phyloP scores from a whole-genome alignment of 768 basidiomycete species.

The Mycena crocata region DNA sequence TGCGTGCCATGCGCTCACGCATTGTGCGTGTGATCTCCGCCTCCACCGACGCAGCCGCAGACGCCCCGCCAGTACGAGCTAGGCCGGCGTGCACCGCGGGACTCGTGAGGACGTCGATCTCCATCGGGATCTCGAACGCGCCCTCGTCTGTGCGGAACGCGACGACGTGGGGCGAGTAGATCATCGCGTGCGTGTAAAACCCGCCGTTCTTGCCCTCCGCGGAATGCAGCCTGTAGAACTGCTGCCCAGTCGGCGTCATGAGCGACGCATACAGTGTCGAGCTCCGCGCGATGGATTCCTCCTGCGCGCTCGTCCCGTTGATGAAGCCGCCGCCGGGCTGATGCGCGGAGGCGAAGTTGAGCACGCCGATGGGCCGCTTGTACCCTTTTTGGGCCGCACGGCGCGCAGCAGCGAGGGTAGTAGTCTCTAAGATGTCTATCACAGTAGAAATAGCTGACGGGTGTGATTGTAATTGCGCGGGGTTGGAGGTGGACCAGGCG shows the following conservation, averaged over 20 bases:
- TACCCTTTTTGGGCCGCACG: constrained; percentile 31
- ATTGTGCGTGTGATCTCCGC: constrained; percentile 63
- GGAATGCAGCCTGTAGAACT: constrained; percentile 73
- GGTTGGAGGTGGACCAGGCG: constrained; percentile 52
- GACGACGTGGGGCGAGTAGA: constrained; percentile 74
- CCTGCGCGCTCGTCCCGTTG: constrained; percentile 79
- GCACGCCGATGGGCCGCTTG: constrained; percentile 62
- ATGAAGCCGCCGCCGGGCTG: constrained; percentile 76
- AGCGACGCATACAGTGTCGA: constrained; percentile 78
- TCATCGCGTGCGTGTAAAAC: constrained; percentile 83
- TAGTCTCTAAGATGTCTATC: constrained; percentile 67
- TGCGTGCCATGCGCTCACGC: constrained; percentile 78
- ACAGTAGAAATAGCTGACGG: constrained; percentile 37
- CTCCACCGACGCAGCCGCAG: not conserved
- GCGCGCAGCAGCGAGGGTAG: constrained; percentile 75
- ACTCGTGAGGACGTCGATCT: constrained; percentile 75
- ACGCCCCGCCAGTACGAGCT: constrained; percentile 41
- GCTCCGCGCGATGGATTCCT: constrained; percentile 82
- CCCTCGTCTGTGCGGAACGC: constrained; percentile 76
- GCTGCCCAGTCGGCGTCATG: constrained; percentile 60
- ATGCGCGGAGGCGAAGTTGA: constrained; percentile 83
- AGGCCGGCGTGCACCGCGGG: constrained; percentile 80
- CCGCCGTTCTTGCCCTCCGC: constrained; percentile 59
- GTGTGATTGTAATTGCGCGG: constrained; percentile 1
- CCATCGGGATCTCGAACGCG: constrained; percentile 64